Conservation (phyloP, 2,329 filamentous ascomycete genomes). For the Exophiala dermatitidis region DNA sequence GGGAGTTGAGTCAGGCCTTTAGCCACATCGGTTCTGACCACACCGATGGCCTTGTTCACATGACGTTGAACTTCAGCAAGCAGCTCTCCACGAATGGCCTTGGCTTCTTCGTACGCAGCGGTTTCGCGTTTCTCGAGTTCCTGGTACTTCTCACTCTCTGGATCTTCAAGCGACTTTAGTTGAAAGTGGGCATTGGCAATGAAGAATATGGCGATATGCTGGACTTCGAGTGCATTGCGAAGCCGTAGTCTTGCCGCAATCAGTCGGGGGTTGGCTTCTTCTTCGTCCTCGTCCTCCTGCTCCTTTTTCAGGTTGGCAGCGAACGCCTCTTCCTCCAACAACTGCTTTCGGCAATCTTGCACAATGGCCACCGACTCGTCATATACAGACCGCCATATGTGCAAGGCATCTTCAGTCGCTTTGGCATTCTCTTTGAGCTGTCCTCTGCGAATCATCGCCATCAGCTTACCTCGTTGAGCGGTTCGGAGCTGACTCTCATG, state of each 20-base stretch:
- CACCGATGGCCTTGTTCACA: constrained; percentile 57
- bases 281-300: constrained; percentile 31
- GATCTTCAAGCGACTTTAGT: constrained; percentile 63
- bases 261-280: constrained; percentile 42
- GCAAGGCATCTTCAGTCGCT: constrained; percentile 58
- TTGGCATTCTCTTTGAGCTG: constrained; percentile 73
- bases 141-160: constrained; percentile 44
- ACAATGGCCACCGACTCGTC: constrained; percentile 46
- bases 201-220: constrained; percentile 79
- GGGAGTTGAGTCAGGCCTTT: constrained; percentile 58
- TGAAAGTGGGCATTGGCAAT: constrained; percentile 77
- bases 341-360: constrained; percentile 55
- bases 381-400: constrained; percentile 58
- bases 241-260: constrained; percentile 58
- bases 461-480: constrained; percentile 62
- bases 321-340: constrained; percentile 42
- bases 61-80: constrained; percentile 53
- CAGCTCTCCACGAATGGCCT: constrained; percentile 68
- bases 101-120: constrained; percentile 69
- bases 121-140: constrained; percentile 63
- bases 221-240: constrained; percentile 65
- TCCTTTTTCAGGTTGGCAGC: constrained; percentile 32
- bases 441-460: constrained; percentile 59
- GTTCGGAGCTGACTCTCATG: constrained; percentile 60
- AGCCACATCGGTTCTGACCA: constrained; percentile 47